Percentiles rank a stretch among this genome's conserved stretches.
phyloP scores from a whole-genome alignment of 371 early-diverging fungal species.

The Mucor mucedo region DNA sequence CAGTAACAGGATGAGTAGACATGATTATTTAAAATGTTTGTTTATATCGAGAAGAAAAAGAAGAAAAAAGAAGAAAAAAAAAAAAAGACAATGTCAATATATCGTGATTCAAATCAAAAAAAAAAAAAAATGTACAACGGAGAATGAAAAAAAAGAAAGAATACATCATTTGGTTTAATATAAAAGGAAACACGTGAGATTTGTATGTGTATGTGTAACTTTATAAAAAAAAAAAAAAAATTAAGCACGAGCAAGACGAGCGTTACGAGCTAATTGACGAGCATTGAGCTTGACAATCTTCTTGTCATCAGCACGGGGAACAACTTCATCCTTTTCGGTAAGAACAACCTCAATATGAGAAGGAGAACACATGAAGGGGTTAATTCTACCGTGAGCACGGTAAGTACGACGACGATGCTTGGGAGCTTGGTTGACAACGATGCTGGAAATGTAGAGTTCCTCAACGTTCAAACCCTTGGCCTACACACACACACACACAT shows the following conservation, averaged over 20 bases:
- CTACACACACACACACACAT: slow-evolving; percentile 32
- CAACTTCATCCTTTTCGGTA: slow-evolving; percentile 82
- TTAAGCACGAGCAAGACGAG: slow-evolving; percentile 46
- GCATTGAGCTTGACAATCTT: slow-evolving; percentile 55
- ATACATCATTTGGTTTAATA: too few relatives aligned
- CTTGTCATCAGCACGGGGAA: slow-evolving; percentile 71
- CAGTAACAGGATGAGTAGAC: slow-evolving; percentile 20
- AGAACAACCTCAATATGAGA: slow-evolving; percentile 97
- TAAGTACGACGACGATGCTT: slow-evolving; percentile 97
- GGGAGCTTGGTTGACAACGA: slow-evolving; percentile 98
- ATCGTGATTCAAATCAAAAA: slow-evolving; percentile 5
- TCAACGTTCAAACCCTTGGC: slow-evolving; percentile 91
- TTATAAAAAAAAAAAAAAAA: slow-evolving; percentile 8
- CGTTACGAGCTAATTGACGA: slow-evolving; percentile 62
- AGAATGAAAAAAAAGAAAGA: too few relatives aligned
- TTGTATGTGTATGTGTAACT: neutral
- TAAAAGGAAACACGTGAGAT: too few relatives aligned
- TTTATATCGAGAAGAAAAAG: slow-evolving; percentile 5
- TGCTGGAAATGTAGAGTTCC: slow-evolving; percentile 88
- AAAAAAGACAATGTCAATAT: slow-evolving; percentile 12
- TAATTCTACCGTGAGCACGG: slow-evolving; percentile 97
- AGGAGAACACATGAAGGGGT: slow-evolving; percentile 95
- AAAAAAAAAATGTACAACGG: neutral
- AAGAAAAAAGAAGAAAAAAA: slow-evolving; percentile 10
- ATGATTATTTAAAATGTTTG: neutral